phyloP scores from a whole-genome alignment of 1,284 basidiomycete species.

The Exobasidium cylindrosporum region DNA sequence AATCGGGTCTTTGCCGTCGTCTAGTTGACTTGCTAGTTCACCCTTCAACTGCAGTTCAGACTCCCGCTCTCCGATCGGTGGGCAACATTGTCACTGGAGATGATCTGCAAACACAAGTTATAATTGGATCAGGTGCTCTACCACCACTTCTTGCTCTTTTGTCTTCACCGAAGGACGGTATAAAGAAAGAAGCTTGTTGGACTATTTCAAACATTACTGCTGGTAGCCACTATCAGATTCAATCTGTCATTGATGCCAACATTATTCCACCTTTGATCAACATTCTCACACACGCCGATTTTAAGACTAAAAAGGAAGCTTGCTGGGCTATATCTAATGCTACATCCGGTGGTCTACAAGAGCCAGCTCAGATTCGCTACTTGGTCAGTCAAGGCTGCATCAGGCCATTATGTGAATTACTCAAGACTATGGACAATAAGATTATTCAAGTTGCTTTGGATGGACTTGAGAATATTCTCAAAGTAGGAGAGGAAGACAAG shows the following conservation, averaged over 20 bases:
- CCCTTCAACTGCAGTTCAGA: constrained; percentile 95
- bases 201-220: constrained; percentile 99
- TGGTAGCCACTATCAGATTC: constrained; percentile 92
- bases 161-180: constrained; percentile 93
- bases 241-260: constrained; percentile 69
- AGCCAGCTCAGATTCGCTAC: constrained; percentile 96
- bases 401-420: constrained; percentile 93
- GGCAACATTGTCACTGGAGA: constrained; percentile 99
- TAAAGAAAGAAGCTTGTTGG: constrained; percentile 94
- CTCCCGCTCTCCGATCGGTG: constrained; percentile 92
- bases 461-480: constrained; percentile 96
- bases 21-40: constrained; percentile 96
- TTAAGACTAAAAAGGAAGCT: constrained; percentile 99
- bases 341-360: constrained; percentile 93
- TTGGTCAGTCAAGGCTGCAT: constrained; percentile 97
- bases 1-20: constrained; percentile 93
- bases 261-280: constrained; percentile 98
- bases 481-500: constrained; percentile 96
- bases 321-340: constrained; percentile 99
- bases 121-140: constrained; percentile 92
- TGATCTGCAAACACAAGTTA: constrained; percentile 96
- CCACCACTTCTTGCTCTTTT: constrained; percentile 86
- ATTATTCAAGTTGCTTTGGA: constrained; percentile 98
- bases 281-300: constrained; percentile 94
- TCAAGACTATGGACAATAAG: constrained; percentile 99